Evolutionary conservation across 2,329 filamentous ascomycete species (phyloP).

Genomic region (Curvularia lunata): DNA sequence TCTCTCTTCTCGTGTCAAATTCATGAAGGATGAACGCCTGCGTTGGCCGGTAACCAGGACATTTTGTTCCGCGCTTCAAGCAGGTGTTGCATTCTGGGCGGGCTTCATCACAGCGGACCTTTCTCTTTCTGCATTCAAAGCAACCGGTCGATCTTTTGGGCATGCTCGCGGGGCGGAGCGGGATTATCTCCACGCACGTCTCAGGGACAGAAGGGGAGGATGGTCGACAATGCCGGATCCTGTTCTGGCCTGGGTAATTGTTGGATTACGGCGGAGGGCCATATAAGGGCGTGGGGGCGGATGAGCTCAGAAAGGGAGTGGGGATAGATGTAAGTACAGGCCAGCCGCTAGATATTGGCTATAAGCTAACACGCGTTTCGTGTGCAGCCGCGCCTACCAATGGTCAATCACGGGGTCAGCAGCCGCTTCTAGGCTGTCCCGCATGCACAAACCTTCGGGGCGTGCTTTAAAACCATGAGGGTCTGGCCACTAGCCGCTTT

Average conservation of each 20-base stretch:
- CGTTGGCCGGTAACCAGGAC: slow-evolving; percentile 45
- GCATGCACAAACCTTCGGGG: slow-evolving; percentile 4
- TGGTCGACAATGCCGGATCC: background rate
- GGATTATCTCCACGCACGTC: slow-evolving; percentile 12
- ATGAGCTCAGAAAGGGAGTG: slow-evolving; percentile 3
- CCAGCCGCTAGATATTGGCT: slow-evolving; percentile 10
- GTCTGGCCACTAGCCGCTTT: background rate
- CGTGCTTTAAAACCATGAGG: slow-evolving; percentile 1
- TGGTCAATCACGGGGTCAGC: slow-evolving; percentile 2
- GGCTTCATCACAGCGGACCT: slow-evolving; percentile 47
- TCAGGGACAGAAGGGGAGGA: background rate
- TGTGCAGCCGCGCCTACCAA: slow-evolving; percentile 17
- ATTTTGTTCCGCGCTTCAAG: slow-evolving; percentile 44
- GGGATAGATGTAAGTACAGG: background rate
- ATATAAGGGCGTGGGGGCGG: slow-evolving; percentile 8
- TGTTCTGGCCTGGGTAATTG: slow-evolving; percentile 1
- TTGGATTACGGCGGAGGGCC: background rate
- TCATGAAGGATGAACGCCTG: slow-evolving; percentile 47
- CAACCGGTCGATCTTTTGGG: slow-evolving; percentile 47
- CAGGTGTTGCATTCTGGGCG: slow-evolving; percentile 47
- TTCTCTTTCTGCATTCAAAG: slow-evolving; percentile 48
- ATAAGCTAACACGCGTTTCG: slow-evolving; percentile 19
- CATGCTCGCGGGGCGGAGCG: slow-evolving; percentile 31
- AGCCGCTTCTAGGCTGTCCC: slow-evolving; percentile 12
- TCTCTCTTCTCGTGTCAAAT: slow-evolving; percentile 38